Base-by-base conservation (phyloP, 805 yeast genomes). In the Hanseniaspora lindneri region DNA sequence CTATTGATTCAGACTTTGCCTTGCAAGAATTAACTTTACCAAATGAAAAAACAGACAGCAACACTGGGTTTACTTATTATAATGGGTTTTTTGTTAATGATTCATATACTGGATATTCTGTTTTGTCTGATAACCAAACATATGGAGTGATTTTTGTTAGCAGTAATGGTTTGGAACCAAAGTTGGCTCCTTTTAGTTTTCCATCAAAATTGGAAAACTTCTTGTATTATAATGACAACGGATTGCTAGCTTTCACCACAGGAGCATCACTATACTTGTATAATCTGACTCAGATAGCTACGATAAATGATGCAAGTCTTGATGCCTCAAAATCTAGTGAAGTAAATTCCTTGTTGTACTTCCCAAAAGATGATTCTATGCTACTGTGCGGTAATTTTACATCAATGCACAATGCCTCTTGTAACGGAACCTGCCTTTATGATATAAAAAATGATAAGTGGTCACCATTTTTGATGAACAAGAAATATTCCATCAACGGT, bases 351-450 rank as follows among this genome's bases (percentile, higher is more conserved):
- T 60, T 74, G 44, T 53, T 71, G 16, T 65, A 66, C 29, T 68
- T 71, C 28, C 66, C 66, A 21, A 64, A 62, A 25, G 66, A 69
- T 25, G 47, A 64, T 7, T 65, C 71, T 1, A 55, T 68, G 17
- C 63, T 86, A 24, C 67, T 83, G 11, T 95, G 83, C 34, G 96
- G 96, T 21, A 68, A 73, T 37, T 86, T 83, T 59, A 60, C 68
- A 19, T 79, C 83, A 6, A 3, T 24, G 2, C 9, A 16, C 9
- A 41, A 40, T 1, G 79, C 81, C 0, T 65, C 75, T 4, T 87
- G 95, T 62, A 60, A 68, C 2, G 72, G 76, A 1, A 62, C 88
- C 32, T 87, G 96, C 60, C 64, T 80, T 30, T 84, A 75, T 59
- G 79, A 80, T 55, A 60, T 77, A 52, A 58, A 63, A 3, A 66